Evolutionary conservation across 345 rosid genomes (phyloP).

Genomic region (Lepidium sativum): DNA sequence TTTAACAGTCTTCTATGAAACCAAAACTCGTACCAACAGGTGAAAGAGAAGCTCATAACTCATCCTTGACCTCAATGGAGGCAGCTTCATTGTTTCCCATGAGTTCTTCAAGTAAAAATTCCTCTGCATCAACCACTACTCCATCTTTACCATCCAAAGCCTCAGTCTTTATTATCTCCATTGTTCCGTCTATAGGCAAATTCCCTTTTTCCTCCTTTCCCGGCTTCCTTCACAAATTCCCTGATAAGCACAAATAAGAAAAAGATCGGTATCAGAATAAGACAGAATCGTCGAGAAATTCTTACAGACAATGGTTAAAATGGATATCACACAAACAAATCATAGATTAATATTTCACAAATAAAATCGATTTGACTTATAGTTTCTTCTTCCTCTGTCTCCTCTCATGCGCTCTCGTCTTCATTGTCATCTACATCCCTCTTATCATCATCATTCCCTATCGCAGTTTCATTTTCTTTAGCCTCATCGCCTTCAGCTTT

Average conservation of each 20-base stretch:
- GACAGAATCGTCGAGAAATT: too few species aligned
- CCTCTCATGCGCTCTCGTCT: too few species aligned
- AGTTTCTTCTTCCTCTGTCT: too few species aligned
- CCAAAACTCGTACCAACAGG: not conserved
- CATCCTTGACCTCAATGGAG: constrained; percentile 36
- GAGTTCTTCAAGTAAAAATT: constrained; percentile 87
- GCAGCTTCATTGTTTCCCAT: constrained; percentile 49
- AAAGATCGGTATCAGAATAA: not conserved
- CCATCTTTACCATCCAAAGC: constrained; percentile 97
- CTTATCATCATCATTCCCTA: too few species aligned
- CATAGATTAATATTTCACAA: too few species aligned
- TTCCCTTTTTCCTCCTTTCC: constrained; percentile 92
- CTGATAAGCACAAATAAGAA: constrained; percentile 31
- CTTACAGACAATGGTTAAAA: too few species aligned
- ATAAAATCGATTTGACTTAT: too few species aligned
- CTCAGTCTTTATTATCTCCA: constrained; percentile 47
- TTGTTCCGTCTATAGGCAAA: constrained; percentile 51
- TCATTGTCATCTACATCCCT: too few species aligned
- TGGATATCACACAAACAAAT: too few species aligned
- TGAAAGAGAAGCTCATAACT: constrained; percentile 28
- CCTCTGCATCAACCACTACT: constrained; percentile 70
- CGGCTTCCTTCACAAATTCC: constrained; percentile 82
- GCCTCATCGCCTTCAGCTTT: too few species aligned
- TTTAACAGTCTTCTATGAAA: not conserved
- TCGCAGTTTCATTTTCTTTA: too few species aligned